Evolutionary conservation across 331 rosid genomes (phyloP).

Genomic region (Prunus yedoensis): DNA sequence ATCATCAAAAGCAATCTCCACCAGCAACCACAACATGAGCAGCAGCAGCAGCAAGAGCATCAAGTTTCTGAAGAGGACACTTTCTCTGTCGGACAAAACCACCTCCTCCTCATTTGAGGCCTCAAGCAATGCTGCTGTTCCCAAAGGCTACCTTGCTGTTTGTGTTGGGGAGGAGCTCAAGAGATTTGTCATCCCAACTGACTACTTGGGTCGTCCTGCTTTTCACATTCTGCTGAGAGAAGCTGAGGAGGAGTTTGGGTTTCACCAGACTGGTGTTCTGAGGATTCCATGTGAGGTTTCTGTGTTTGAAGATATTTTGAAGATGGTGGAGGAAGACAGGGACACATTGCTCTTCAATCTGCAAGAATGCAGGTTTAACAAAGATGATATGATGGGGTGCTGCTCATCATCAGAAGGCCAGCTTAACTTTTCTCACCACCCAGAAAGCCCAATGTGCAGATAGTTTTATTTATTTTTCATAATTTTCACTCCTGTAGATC

Average conservation of each 20-base stretch:
- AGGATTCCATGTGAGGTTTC: constrained; percentile 81
- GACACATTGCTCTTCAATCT: constrained; percentile 30
- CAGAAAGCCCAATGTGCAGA: constrained; percentile 91
- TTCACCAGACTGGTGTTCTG: constrained; percentile 78
- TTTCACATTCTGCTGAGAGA: constrained; percentile 68
- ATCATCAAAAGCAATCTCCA: constrained; percentile 35
- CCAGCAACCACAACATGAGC: constrained; percentile 21
- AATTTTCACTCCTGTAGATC: not conserved
- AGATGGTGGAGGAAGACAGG: constrained; percentile 54
- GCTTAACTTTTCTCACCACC: constrained; percentile 54
- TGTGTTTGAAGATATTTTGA: constrained; percentile 68
- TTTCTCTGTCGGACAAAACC: constrained; percentile 48
- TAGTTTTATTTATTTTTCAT: constrained; percentile 27
- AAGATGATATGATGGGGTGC: constrained; percentile 42
- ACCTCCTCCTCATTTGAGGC: constrained; percentile 22
- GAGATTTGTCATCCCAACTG: constrained; percentile 79
- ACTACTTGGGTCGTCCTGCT: constrained; percentile 61
- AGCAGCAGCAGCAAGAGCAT: constrained; percentile 44
- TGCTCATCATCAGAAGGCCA: constrained; percentile 49
- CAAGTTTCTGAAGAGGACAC: constrained; percentile 69
- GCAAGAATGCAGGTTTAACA: constrained; percentile 33
- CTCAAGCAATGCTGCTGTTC: constrained; percentile 49
- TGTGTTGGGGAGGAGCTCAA: constrained; percentile 75
- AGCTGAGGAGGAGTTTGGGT: constrained; percentile 96
- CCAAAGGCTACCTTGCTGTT: constrained; percentile 85